These are phyloP conservation scores for Sanghuangporus weigelae DNA, from an alignment of 1,284 basidiomycete genomes.

Conservation along the genomic window DNA sequence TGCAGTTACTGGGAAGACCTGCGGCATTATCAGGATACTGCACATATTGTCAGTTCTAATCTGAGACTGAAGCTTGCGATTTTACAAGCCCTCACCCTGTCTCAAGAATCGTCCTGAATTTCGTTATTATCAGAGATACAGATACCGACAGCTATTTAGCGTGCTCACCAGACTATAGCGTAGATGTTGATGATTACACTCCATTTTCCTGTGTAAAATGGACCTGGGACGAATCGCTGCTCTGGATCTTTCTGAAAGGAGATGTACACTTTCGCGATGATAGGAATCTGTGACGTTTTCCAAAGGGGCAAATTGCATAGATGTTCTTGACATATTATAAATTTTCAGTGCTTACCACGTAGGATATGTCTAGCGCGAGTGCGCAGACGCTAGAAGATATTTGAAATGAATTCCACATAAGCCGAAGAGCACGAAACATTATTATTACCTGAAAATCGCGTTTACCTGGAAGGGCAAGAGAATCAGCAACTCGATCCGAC, in stretches of 20 bases:
- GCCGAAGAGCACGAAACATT: not conserved
- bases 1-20: constrained; percentile 21
- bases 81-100: constrained; percentile 15
- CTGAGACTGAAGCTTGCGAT: not conserved
- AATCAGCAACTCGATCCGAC: not conserved
- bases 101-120: constrained; percentile 19
- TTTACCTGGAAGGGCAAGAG: constrained; percentile 17
- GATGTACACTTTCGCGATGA: constrained; percentile 18
- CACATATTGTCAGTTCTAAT: not conserved
- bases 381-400: constrained; percentile 18
- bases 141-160: not conserved
- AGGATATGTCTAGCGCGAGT: constrained; percentile 21
- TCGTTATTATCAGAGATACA: not conserved
- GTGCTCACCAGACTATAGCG: constrained; percentile 19
- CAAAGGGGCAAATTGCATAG: not conserved
- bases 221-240: constrained; percentile 19
- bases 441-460: constrained; percentile 20
- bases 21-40: constrained; percentile 22
- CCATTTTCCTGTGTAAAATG: constrained; percentile 20
- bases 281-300: constrained; percentile 16
- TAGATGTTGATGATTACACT: constrained; percentile 19
- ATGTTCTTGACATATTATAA: not conserved
- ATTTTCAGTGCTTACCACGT: constrained; percentile 10
- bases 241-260: constrained; percentile 13
- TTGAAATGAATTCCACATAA: not conserved